phyloP scores from a whole-genome alignment of 2,329 filamentous ascomycete species.

The Monascus ruber region DNA sequence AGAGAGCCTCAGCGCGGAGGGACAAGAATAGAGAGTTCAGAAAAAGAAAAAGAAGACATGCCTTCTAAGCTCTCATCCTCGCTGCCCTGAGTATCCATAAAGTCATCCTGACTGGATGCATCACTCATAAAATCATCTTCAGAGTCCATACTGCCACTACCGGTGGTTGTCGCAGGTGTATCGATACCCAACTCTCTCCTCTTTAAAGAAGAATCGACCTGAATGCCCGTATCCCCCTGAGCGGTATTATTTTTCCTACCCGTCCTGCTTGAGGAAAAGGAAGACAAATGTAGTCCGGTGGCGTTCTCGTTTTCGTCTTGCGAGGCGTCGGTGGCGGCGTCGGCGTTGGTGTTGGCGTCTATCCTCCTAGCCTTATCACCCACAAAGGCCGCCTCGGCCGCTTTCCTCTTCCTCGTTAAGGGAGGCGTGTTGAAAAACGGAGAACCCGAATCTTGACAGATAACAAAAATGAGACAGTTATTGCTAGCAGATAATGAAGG shows the following conservation, averaged over 20 bases:
- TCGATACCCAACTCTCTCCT: slow-evolving; percentile 24
- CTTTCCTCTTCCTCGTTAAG: slow-evolving; percentile 42
- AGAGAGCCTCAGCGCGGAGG: neutral
- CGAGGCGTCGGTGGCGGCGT: slow-evolving; percentile 17
- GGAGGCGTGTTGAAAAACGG: slow-evolving; percentile 41
- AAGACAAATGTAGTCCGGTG: slow-evolving; percentile 5
- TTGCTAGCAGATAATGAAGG: no score
- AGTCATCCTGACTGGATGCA: slow-evolving; percentile 62
- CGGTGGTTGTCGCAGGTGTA: slow-evolving; percentile 32
- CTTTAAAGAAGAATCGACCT: slow-evolving; percentile 5
- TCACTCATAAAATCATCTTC: slow-evolving; percentile 89
- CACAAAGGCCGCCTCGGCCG: slow-evolving; percentile 31
- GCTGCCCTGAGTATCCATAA: slow-evolving; percentile 57
- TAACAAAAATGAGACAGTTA: no score
- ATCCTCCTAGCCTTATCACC: slow-evolving; percentile 5
- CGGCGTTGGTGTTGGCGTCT: slow-evolving; percentile 15
- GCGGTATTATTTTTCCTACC: neutral
- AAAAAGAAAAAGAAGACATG: slow-evolving; percentile 12
- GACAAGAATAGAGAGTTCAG: neutral
- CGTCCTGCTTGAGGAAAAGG: slow-evolving; percentile 14
- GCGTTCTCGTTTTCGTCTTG: slow-evolving; percentile 7
- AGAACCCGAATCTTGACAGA: neutral
- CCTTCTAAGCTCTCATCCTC: slow-evolving; percentile 51
- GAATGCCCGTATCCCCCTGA: slow-evolving; percentile 12
- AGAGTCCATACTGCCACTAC: slow-evolving; percentile 68